These are phyloP conservation scores for Boletus semigastroideus DNA, from an alignment of 1,284 basidiomycete species.

Conservation along the genomic window DNA sequence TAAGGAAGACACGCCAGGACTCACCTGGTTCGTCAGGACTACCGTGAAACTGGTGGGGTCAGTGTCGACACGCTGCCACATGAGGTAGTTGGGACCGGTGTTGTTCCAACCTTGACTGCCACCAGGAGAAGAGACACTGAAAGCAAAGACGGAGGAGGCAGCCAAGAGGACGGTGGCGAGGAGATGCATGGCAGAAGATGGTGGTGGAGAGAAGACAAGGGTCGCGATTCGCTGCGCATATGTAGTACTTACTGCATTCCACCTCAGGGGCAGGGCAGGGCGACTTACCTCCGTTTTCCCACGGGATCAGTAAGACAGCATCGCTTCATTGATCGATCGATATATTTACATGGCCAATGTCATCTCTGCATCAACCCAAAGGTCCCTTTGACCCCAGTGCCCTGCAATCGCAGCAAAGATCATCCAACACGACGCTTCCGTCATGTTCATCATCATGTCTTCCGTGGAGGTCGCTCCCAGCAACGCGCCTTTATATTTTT, in stretches of 20 bases:
- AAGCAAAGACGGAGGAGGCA: constrained; percentile 57
- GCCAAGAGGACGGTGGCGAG: constrained; percentile 46
- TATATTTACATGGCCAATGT: constrained; percentile 27
- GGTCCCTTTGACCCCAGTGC: constrained; percentile 85
- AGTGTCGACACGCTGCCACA: constrained; percentile 64
- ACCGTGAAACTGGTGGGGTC: constrained; percentile 68
- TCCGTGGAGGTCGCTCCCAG: constrained; percentile 9
- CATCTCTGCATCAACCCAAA: constrained; percentile 77
- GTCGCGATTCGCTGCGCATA: constrained; percentile 9
- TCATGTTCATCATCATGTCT: constrained; percentile 32
- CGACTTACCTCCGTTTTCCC: constrained; percentile 16
- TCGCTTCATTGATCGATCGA: background rate
- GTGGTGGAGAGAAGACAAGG: background rate
- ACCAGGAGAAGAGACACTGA: constrained; percentile 57
- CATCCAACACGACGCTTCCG: constrained; percentile 79
- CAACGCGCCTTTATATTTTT: constrained; percentile 7
- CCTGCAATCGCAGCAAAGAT: constrained; percentile 70
- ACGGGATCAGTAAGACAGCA: constrained; percentile 12
- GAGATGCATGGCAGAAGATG: constrained; percentile 44
- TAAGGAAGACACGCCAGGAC: constrained; percentile 13
- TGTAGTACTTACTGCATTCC: background rate
- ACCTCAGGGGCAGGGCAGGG: background rate
- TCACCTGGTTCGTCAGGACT: constrained; percentile 63
- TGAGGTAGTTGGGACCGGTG: constrained; percentile 54
- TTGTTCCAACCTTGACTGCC: constrained; percentile 55